phyloP scores from a whole-genome alignment of 2,329 filamentous ascomycete genomes.

The Chaetomiaceae sp. region DNA sequence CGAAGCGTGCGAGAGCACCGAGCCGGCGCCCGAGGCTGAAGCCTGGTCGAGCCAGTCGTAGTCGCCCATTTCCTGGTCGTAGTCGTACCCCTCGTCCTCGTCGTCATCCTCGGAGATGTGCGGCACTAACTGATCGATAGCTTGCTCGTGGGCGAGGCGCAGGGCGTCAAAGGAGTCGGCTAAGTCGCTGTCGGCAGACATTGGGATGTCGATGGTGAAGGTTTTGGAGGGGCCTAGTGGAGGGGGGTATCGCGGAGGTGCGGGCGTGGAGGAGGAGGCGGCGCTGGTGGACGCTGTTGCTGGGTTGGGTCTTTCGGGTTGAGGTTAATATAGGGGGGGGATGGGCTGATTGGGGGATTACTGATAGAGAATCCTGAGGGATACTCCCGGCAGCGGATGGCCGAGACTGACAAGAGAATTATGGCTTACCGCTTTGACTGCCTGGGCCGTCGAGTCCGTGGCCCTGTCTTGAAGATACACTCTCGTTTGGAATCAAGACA shows the following conservation, averaged over 20 bases:
- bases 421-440: slow-evolving; percentile 40
- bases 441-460: slow-evolving; percentile 46
- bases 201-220: slow-evolving; percentile 50
- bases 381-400: too few species aligned
- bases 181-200: slow-evolving; percentile 38
- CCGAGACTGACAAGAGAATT: not conserved
- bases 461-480: slow-evolving; percentile 48
- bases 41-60: slow-evolving; percentile 16
- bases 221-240: slow-evolving; percentile 44
- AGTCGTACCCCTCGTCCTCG: slow-evolving; percentile 7
- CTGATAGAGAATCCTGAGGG: too few species aligned
- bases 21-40: slow-evolving; percentile 12
- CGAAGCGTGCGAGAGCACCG: slow-evolving; percentile 23
- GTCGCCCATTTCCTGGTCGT: not conserved
- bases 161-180: slow-evolving; percentile 41
- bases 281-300: not conserved
- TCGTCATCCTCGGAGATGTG: slow-evolving; percentile 12
- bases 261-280: not conserved
- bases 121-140: slow-evolving; percentile 34
- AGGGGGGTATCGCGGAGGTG: slow-evolving; percentile 21
- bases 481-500: slow-evolving; percentile 51
- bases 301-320: not conserved
- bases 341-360: too few species aligned
- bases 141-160: slow-evolving; percentile 40
- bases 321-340: slow-evolving; percentile 17